Conservation (phyloP, 225 moss, liverwort and hornwort genomes). For the Climacium dendroides region DNA sequence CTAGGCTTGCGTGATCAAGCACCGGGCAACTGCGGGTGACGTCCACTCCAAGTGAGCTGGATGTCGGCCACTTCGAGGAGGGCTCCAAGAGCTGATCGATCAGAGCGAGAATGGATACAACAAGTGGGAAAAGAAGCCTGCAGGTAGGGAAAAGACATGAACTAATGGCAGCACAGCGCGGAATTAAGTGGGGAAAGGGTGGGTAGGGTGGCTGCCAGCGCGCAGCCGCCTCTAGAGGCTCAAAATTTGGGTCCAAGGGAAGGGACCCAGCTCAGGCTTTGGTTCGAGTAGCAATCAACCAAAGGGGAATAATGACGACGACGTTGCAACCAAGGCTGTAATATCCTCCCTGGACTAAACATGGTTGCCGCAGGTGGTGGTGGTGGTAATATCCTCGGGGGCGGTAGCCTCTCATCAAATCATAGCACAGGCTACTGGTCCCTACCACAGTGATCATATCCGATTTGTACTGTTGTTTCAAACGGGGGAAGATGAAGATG, state of each 20-base stretch:
- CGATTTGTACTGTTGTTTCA: conserved; percentile 5
- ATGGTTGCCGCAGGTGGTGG: conserved; percentile 17
- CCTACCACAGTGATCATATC: conserved; percentile 12
- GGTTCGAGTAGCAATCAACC: not conserved
- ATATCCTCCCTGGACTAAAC: conserved; percentile 28
- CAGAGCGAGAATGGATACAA: not conserved
- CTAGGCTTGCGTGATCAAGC: not conserved
- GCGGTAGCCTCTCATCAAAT: conserved; percentile 17
- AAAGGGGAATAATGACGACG: not conserved
- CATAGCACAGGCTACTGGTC: not conserved
- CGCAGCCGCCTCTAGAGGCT: conserved; percentile 13
- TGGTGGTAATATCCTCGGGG: not conserved
- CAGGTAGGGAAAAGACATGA: conserved; percentile 12
- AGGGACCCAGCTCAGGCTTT: conserved; percentile 27
- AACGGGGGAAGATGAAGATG: conserved; percentile 1
- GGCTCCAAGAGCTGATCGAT: not conserved
- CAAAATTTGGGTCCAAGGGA: conserved; percentile 37
- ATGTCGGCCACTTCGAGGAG: conserved; percentile 11
- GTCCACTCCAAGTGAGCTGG: conserved; percentile 15
- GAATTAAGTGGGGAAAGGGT: not conserved
- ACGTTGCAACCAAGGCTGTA: conserved; percentile 16
- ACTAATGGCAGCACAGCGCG: not conserved
- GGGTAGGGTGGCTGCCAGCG: not conserved
- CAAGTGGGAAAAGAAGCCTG: conserved; percentile 6
- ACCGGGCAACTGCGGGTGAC: conserved; percentile 1